phyloP scores from a whole-genome alignment of 768 basidiomycete species.

The Auricularia cornea region DNA sequence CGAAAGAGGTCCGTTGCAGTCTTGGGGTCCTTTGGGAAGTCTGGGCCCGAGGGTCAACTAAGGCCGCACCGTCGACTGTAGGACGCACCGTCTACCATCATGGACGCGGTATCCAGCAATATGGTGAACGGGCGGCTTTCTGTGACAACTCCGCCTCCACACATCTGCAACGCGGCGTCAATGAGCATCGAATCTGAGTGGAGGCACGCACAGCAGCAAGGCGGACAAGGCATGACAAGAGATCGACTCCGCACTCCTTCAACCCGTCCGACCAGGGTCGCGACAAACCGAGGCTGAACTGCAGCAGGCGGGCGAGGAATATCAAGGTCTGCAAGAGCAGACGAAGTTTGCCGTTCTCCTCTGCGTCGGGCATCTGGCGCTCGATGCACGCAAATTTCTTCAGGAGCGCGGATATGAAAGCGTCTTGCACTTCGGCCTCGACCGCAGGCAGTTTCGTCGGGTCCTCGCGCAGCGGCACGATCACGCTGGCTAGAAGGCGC shows the following conservation, averaged over 20 bases:
- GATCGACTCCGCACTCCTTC: constrained; percentile 35
- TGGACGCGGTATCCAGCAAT: constrained; percentile 65
- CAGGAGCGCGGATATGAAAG: constrained; percentile 43
- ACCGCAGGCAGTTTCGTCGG: constrained; percentile 37
- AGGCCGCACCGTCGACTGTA: no score
- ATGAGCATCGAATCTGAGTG: no score
- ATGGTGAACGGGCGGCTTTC: constrained; percentile 55
- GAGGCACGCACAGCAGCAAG: constrained; percentile 43
- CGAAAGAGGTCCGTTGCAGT: constrained; percentile 53
- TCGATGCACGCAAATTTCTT: constrained; percentile 37
- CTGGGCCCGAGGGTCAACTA: constrained; percentile 27
- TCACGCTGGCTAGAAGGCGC: constrained; percentile 58
- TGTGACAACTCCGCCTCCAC: constrained; percentile 6
- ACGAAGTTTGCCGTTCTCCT: neutral
- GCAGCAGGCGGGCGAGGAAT: constrained; percentile 57
- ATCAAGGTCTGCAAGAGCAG: constrained; percentile 36
- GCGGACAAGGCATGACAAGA: constrained; percentile 39
- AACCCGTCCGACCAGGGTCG: constrained; percentile 45
- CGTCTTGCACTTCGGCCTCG: constrained; percentile 47
- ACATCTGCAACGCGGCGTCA: no score
- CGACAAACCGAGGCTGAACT: constrained; percentile 64
- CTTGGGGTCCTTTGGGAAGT: constrained; percentile 55
- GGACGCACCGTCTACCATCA: constrained; percentile 54
- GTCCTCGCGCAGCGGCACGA: constrained; percentile 52
- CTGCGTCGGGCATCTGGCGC: constrained; percentile 22